A percentile compares a stretch with the other conserved stretches of the same genome.
phyloP scores from a whole-genome alignment of 192 early-diverging fungal species.

The Podila epigama region DNA sequence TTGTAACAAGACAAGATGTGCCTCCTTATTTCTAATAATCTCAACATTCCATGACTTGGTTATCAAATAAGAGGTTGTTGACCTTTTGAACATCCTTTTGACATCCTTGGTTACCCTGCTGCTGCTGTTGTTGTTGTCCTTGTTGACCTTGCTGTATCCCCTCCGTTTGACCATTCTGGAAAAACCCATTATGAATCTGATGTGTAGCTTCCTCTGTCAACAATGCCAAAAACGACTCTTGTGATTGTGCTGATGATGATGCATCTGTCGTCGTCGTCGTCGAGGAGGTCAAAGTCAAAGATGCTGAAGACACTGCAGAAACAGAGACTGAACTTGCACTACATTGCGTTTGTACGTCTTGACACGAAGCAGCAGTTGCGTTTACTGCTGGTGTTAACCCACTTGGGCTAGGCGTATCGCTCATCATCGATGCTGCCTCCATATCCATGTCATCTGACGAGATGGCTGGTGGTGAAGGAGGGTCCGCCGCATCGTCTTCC shows the following conservation, averaged over 20 bases:
- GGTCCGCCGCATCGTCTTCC: conserved; percentile 28
- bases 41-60: conserved; percentile 23
- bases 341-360: neutral
- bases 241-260: no score
- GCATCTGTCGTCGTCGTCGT: no score
- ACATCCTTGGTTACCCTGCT: neutral
- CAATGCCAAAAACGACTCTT: neutral
- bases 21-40: no score
- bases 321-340: neutral
- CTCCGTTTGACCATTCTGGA: conserved; percentile 7
- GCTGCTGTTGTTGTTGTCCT: neutral
- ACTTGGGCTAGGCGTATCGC: conserved; percentile 22
- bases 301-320: no score
- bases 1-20: no score
- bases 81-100: conserved; percentile 18
- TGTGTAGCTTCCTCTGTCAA: neutral
- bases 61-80: conserved; percentile 22
- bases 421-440: conserved; percentile 22
- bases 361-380: neutral
- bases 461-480: conserved; percentile 40
- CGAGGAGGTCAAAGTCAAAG: neutral
- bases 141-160: no score
- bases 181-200: conserved; percentile 8
- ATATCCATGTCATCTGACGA: conserved; percentile 49
- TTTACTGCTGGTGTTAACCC: no score